These are phyloP conservation scores for Thozetella sp. DNA, from an alignment of 495 filamentous ascomycete species.

Conservation along the genomic window DNA sequence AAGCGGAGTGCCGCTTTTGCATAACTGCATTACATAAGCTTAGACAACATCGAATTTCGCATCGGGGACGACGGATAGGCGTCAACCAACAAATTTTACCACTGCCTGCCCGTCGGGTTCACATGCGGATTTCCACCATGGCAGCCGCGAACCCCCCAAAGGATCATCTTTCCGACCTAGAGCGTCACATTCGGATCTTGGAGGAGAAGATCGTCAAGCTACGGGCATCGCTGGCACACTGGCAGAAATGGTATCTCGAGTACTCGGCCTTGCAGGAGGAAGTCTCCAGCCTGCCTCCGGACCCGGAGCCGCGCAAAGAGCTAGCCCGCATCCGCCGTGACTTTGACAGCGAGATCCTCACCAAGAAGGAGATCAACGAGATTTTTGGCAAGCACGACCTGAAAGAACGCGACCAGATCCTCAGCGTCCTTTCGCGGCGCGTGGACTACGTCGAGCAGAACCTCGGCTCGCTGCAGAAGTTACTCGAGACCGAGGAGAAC, in stretches of 20 bases:
- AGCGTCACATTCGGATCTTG: constrained; percentile 73
- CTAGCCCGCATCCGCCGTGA: constrained; percentile 36
- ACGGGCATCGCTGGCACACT: constrained; percentile 75
- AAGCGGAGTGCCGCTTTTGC: background rate
- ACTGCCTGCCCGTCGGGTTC: no score
- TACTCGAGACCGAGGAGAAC: constrained; percentile 67
- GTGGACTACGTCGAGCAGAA: constrained; percentile 90
- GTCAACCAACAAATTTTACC: no score
- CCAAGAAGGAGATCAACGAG: constrained; percentile 60
- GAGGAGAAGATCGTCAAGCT: constrained; percentile 78
- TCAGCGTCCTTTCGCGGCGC: constrained; percentile 71
- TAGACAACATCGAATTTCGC: no score
- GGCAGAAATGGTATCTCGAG: constrained; percentile 88
- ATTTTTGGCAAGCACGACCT: constrained; percentile 60
- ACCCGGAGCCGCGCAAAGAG: constrained; percentile 55
- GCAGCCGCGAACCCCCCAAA: constrained; percentile 28
- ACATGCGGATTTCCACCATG: no score
- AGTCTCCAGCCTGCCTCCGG: constrained; percentile 51
- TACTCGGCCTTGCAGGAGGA: constrained; percentile 88
- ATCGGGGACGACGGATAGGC: no score
- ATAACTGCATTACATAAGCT: background rate
- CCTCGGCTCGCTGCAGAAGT: constrained; percentile 66
- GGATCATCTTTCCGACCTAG: constrained; percentile 59
- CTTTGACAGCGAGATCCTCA: constrained; percentile 45
- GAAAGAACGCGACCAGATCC: constrained; percentile 56